Base-by-base conservation (phyloP, 2,329 filamentous ascomycete species). In the Sclerotinia borealis region DNA sequence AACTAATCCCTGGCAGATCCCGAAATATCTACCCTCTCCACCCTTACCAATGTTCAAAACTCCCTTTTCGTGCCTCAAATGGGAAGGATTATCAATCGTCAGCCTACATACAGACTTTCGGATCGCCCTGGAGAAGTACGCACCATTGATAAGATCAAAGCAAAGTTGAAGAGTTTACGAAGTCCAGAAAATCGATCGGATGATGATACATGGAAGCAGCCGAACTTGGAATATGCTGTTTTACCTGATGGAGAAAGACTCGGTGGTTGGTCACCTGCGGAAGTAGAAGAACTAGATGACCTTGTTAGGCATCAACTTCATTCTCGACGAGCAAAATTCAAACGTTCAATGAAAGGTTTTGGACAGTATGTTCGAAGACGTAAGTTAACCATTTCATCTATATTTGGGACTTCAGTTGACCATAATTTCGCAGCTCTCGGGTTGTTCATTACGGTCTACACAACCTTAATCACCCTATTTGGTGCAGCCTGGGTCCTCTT, bases 301-400 rank as follows among this genome's bases (percentile, higher is more conserved):
- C 88, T 92, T 72, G 91, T 96, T n/a, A 83, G 91, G 50, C 91
- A 96, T 73, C 90, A 93, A 85, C 77, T 96, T 52, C 91, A 96
- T 75, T 96, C 91, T 15, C 84, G 86, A 64, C 84, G 91, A 22
- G 89, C 88, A 43, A 87, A 86, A 64, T 89, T 95, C 77, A 93
- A 92, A 76, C 88, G 90, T 39, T 79, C 83, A 7, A 84, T 93
- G 84, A 88, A 85, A 73, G 91, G 90, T 0, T 96, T 96, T 71
- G 84, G 85, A 4, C 86, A 93, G 75, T 96, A 96, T 71, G 82
- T 92, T 11, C 82, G 82, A 29, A 84, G 86, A 70, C 90, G 83
- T 85, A 75, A 79, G 82, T 78, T 36, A 31, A 45, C 22, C 25
- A 22, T 55, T 48, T 9, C 19, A 45, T 22, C 17, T 19, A 4